Conservation (phyloP, 2,329 filamentous ascomycete species). For the Fusarium sp. region DNA sequence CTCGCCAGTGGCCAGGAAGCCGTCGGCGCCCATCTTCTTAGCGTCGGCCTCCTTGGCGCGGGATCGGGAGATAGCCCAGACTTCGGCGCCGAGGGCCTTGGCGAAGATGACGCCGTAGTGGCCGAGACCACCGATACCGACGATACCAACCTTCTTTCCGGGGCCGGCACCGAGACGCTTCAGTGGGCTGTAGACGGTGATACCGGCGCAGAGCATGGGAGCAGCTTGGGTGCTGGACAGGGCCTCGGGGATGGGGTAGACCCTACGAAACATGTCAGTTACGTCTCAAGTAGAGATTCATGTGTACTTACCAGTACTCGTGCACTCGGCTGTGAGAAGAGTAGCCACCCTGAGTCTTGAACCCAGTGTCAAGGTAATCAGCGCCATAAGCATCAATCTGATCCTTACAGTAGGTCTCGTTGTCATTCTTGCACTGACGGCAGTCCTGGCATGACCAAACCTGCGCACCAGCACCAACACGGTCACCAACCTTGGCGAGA, state of each 20-base stretch:
- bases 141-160: conserved; percentile 81
- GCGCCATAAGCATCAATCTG: conserved; percentile 62
- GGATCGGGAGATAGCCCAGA: conserved; percentile 70
- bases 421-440: conserved; percentile 54
- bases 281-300: not conserved
- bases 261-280: conserved; percentile 53
- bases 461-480: conserved; percentile 70
- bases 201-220: conserved; percentile 85
- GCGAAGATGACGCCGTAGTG: conserved; percentile 78
- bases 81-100: conserved; percentile 72
- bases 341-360: conserved; percentile 69
- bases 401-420: conserved; percentile 55
- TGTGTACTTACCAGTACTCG: conserved; percentile 58
- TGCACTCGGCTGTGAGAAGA: conserved; percentile 51
- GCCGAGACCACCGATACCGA: conserved; percentile 78
- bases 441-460: conserved; percentile 62
- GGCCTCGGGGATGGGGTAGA: conserved; percentile 79
- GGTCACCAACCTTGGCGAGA: conserved; percentile 65
- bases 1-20: conserved; percentile 68
- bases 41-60: conserved; percentile 71
- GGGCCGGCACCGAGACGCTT: conserved; percentile 79
- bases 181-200: conserved; percentile 83
- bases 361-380: conserved; percentile 62
- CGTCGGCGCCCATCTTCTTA: conserved; percentile 68
- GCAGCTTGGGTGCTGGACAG: conserved; percentile 72